These are phyloP conservation scores for Nicotiana sylvestris DNA, from an alignment of 257 asterid genomes.

Conservation along the genomic window DNA sequence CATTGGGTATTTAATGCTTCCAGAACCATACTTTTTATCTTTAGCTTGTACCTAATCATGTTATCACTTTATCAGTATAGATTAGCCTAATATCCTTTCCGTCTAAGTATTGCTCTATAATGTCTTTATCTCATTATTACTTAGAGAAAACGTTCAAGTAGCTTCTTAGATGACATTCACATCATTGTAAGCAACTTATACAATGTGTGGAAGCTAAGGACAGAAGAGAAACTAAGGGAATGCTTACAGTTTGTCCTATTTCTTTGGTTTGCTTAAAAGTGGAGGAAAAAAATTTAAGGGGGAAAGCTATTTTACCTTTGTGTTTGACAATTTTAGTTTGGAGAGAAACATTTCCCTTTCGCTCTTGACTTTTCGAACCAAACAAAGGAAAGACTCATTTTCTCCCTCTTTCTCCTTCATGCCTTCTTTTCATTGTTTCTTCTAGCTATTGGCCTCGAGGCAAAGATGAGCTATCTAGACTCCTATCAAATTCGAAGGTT, in stretches of 20 bases:
- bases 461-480: too few species aligned
- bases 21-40: constrained; percentile 11
- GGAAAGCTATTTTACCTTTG: neutral
- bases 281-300: neutral
- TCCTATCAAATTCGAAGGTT: too few species aligned
- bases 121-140: neutral
- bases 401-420: too few species aligned
- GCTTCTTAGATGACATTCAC: neutral
- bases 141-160: neutral
- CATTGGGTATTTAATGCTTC: constrained; percentile 50
- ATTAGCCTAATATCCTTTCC: neutral
- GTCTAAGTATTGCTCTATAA: neutral
- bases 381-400: neutral
- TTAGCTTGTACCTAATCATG: constrained; percentile 2
- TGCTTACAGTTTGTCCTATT: neutral
- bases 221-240: neutral
- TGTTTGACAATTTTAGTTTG: neutral
- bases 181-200: constrained; percentile 4
- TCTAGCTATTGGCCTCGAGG: too few species aligned
- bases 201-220: neutral
- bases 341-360: neutral
- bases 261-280: neutral
- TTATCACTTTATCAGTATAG: neutral
- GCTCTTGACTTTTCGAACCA: neutral
- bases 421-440: too few species aligned